These are phyloP conservation scores for Sesbania bispinosa DNA, from an alignment of 306 rosid genomes.

Conservation along the genomic window DNA sequence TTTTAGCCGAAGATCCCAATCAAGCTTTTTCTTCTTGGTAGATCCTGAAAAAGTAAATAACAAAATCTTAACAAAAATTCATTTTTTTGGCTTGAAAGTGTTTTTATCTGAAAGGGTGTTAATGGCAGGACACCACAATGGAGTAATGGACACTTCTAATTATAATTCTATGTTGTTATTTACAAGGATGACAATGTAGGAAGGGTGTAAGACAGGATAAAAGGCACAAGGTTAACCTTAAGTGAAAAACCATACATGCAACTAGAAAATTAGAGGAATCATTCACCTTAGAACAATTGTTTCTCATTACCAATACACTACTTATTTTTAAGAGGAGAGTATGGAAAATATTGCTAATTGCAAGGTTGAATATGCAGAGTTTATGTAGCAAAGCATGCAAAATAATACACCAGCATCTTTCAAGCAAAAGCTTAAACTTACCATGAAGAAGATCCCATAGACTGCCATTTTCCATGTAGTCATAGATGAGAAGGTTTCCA, in stretches of 20 bases:
- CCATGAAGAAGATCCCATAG: constrained; percentile 88
- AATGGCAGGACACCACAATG: background rate
- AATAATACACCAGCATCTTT: background rate
- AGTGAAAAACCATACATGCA: background rate
- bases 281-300: background rate
- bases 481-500: constrained; percentile 82
- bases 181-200: background rate
- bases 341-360: background rate
- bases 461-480: constrained; percentile 86
- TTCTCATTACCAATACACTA: background rate
- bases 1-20: constrained; percentile 71
- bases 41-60: constrained; percentile 35
- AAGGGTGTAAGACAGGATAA: background rate
- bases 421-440: constrained; percentile 23
- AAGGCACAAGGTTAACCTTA: background rate
- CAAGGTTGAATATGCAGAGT: background rate
- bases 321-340: background rate
- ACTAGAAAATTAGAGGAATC: background rate
- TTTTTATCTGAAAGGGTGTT: background rate
- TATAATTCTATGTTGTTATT: background rate
- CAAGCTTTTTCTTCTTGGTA: constrained; percentile 57
- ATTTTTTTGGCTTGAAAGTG: background rate
- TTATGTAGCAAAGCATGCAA: background rate
- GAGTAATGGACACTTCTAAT: background rate
- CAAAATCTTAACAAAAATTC: background rate